Evolutionary conservation across 1,284 basidiomycete genomes (phyloP), one percentile per base, ranked within the genome.

Genomic region (Sparassis latifolia): DNA sequence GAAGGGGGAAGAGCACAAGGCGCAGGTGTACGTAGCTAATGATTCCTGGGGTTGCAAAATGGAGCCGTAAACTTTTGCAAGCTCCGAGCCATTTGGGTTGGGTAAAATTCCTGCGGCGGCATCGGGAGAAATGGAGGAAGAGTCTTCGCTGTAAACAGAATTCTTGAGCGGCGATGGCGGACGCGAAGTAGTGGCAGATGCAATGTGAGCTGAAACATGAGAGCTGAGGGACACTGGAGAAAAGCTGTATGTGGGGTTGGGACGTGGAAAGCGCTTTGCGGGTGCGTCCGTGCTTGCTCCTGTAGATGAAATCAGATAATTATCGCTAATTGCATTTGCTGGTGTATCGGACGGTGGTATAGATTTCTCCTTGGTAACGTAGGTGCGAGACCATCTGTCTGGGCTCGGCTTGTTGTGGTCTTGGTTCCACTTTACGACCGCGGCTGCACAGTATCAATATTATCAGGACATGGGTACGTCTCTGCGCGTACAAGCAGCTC

Each of bases 51-150:
- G 79, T 61, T 90, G 88, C 27, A 91, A 70, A 31, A 91, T 76
- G 1, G 87, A 89, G 33, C 88, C 88, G 58, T 89, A 90, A 6
- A 85, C 88, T 66, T 89, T 91, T 45, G 87, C 80, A 33, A 91
- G 78, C 30, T 75, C 74, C 2, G 82, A 79, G 2, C 76, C 76
- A 54, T 79, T 74, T 4, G 82, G 80, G 38, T 61, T 66, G 30
- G 79, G 80, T 30, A 88, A 68, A 48, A 89, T 83, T 52, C 78
- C 83, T 33, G 76, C 69, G 39, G 68, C 69, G 9, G 67, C 61
- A 6, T 65, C 59, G 10, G 63, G 54, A 48, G 65, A 58, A 33
- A 66, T 63, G 9, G 61, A 62, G 44, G 65, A 56, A 53, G 77
- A 75, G 20, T 76, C 70, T 46, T 74, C 70, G 37, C 71, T 70